Percentiles rank a stretch among this genome's conserved stretches.
Conservation (phyloP, 2,329 filamentous ascomycete genomes). For the Penicillium vulpinum region DNA sequence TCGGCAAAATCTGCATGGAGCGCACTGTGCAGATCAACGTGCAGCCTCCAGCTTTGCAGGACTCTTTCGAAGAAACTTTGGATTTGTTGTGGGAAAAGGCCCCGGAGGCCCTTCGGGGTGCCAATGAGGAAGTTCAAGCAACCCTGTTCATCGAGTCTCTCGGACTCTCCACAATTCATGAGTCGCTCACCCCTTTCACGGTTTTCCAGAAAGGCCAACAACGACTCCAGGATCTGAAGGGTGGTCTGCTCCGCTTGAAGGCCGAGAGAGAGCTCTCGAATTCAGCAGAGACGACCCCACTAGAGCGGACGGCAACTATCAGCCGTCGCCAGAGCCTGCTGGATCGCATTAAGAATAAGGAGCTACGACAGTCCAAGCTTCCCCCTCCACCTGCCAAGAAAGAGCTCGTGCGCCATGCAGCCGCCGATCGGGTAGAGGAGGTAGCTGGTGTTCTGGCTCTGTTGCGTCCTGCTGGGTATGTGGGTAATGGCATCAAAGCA, state of each 20-base stretch:
- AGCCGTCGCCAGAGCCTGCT: conserved; percentile 63
- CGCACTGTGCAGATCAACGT: conserved; percentile 36
- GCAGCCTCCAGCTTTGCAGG: conserved; percentile 44
- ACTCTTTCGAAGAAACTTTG: conserved; percentile 51
- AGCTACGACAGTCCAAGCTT: conserved; percentile 51
- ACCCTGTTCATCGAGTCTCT: conserved; percentile 36
- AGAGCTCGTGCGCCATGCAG: conserved; percentile 62
- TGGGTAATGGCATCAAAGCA: conserved; percentile 32
- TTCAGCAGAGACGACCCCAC: conserved; percentile 18
- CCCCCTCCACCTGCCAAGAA: conserved; percentile 50
- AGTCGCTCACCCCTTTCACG: conserved; percentile 38
- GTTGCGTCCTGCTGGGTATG: conserved; percentile 48
- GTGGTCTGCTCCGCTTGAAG: conserved; percentile 40
- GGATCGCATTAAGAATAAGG: conserved; percentile 73
- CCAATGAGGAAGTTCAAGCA: conserved; percentile 35
- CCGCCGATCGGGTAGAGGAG: conserved; percentile 67
- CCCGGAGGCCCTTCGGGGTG: conserved; percentile 37
- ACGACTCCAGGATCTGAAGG: conserved; percentile 42
- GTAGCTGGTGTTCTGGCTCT: conserved; percentile 68
- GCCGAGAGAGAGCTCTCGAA: conserved; percentile 33
- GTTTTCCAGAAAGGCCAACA: conserved; percentile 43
- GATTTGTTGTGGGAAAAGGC: conserved; percentile 33
- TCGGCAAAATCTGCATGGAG: conserved; percentile 43
- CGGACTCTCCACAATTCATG: conserved; percentile 38
- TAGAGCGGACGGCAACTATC: conserved; percentile 30